Base-by-base conservation (phyloP, 179 eudicot species). In the Beta macrorhiza region DNA sequence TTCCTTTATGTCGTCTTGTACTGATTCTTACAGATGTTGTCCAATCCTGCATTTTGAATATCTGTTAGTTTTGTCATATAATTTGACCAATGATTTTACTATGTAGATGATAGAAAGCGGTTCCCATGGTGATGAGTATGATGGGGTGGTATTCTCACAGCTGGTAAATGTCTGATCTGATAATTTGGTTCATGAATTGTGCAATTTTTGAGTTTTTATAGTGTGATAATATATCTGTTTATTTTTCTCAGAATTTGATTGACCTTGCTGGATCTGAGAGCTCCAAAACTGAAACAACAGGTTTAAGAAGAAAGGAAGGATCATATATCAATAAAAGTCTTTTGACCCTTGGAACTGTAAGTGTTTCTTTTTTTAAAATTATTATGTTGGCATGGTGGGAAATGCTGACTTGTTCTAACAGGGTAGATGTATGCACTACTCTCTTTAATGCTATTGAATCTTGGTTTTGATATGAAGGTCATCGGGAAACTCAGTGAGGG, bases 401-500 rank as follows among this genome's bases (percentile, higher is more conserved):
- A 15, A 3, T 44, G 25, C 52, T 44, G 44, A 42, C 13, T 5
- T 13, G 44, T 62, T 58, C 25, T 13, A 58, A 45, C 14, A 10
- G 69, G n/a, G 47, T 20, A 64, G 44, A 3, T 67, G 4, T 58
- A 42, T 42, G 37, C 2, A 51, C 57, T 75, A 22, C 13, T 49
- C 52, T 63, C 11, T 72, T 61, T 22, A 63, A 13, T 78, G 45
- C 65, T 61, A 55, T 78, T 59, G 76, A 80, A 72, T 62, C 45
- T 22, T 25, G 17, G 61, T 14, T 80, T 72, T 44, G 49, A 72
- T 83, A 47, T 87, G 83, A 69, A 97, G 99, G 99, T 97, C 42
- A 97, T 97, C 79, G 98, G 98, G 59, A 97, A 97, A 87, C 94
- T 97, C 56, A 97, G 98, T 82, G 99, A 97, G 77, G 99, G 99